Evolutionary conservation across 805 yeast species (phyloP).

Genomic region (Pichia nanzhaoensis): DNA sequence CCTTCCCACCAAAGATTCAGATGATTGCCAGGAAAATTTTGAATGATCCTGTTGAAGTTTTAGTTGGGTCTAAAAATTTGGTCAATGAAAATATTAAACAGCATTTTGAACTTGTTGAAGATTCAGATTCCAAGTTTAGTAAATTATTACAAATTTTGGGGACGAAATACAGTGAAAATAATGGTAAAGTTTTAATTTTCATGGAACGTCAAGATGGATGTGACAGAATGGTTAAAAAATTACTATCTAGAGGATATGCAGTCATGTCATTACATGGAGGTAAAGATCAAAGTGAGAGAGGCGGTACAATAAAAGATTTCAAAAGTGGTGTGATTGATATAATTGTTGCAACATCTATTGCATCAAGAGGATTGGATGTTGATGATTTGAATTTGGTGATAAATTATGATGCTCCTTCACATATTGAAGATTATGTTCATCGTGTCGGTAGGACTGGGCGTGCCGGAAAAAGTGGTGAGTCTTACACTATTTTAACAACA

Average conservation of each 20-base stretch:
- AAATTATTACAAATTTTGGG: constrained; percentile 52
- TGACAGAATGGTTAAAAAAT: constrained; percentile 56
- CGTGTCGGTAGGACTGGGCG: constrained; percentile 95
- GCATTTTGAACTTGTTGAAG: constrained; percentile 49
- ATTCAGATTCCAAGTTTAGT: constrained; percentile 48
- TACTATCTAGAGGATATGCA: constrained; percentile 46
- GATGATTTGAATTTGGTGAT: constrained; percentile 74
- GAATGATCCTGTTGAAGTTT: constrained; percentile 60
- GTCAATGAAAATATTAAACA: constrained; percentile 81
- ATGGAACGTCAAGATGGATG: constrained; percentile 86
- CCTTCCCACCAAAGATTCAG: constrained; percentile 81
- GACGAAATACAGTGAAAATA: constrained; percentile 27
- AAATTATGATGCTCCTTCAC: constrained; percentile 76
- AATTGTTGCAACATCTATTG: constrained; percentile 85
- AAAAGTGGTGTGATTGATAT: constrained; percentile 52
- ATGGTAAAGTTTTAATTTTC: constrained; percentile 63
- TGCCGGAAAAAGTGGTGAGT: constrained; percentile 71
- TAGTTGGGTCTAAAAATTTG: constrained; percentile 72
- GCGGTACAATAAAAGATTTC: constrained; percentile 65
- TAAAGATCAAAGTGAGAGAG: constrained; percentile 78
- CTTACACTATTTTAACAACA: constrained; percentile 61
- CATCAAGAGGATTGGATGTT: constrained; percentile 95
- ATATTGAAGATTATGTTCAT: constrained; percentile 93
- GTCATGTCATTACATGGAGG: constrained; percentile 86
- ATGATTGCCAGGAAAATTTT: constrained; percentile 62